A percentile compares a stretch with the other conserved stretches of the same genome.
phyloP scores from a whole-genome alignment of 2,329 filamentous ascomycete species.

The Exophiala sideris region DNA sequence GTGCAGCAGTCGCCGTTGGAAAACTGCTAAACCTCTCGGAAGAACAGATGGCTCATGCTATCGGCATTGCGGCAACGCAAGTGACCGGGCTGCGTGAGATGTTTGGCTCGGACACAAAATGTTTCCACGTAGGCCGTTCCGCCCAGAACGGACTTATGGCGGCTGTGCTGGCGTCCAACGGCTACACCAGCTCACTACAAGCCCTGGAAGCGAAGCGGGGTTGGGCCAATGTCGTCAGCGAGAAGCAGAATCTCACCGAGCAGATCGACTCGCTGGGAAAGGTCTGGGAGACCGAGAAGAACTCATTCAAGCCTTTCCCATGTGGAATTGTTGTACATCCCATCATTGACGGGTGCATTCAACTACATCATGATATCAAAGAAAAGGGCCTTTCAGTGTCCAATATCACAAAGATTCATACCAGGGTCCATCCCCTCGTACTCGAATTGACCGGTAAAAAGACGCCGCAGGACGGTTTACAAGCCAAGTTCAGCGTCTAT shows the following conservation, averaged over 20 bases:
- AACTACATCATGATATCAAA: conserved; percentile 42
- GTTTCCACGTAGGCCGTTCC: conserved; percentile 53
- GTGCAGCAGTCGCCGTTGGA: conserved; percentile 51
- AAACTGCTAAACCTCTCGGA: conserved; percentile 45
- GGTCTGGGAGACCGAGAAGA: conserved; percentile 52
- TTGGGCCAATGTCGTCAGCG: conserved; percentile 52
- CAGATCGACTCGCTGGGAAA: conserved; percentile 37
- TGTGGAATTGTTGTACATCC: conserved; percentile 58
- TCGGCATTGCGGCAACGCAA: conserved; percentile 53
- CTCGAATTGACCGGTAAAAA: conserved; percentile 53
- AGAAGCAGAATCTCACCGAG: conserved; percentile 38
- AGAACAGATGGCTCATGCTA: conserved; percentile 47
- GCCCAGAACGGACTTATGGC: conserved; percentile 52
- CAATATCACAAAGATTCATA: conserved; percentile 41
- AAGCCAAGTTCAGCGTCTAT: conserved; percentile 56
- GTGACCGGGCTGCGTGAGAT: conserved; percentile 54
- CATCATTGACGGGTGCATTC: conserved; percentile 51
- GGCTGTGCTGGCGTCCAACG: conserved; percentile 45
- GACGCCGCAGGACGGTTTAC: conserved; percentile 48
- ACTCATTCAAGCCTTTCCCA: conserved; percentile 57
- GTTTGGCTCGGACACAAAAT: conserved; percentile 56
- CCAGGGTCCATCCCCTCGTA: conserved; percentile 51
- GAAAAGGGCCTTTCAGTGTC: conserved; percentile 31
- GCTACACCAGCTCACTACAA: conserved; percentile 48
- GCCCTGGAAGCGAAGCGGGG: conserved; percentile 53